Conservation (phyloP, 441 rosid genomes). For the Brassica hybrid region DNA sequence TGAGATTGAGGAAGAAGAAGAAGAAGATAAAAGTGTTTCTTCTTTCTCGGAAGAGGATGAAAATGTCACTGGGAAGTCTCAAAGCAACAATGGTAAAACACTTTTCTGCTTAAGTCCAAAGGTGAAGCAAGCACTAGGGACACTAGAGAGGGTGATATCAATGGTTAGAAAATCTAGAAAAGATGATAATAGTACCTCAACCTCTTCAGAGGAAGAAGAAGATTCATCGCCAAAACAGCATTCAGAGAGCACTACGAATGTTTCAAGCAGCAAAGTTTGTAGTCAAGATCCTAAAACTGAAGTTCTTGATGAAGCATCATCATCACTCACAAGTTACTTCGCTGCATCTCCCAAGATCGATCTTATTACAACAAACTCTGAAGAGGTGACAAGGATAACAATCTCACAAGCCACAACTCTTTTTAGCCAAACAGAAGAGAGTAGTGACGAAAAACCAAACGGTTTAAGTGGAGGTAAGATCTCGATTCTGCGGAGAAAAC, state of each 20-base stretch:
- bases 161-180: constrained; percentile 56
- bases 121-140: constrained; percentile 80
- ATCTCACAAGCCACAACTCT: constrained; percentile 32
- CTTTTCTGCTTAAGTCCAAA: constrained; percentile 56
- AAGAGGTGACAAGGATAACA: constrained; percentile 38
- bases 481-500: constrained; percentile 36
- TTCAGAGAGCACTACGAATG: constrained; percentile 17
- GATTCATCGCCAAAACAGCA: constrained; percentile 25
- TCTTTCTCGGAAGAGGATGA: constrained; percentile 27
- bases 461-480: constrained; percentile 42
- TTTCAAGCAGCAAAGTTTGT: constrained; percentile 42
- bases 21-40: constrained; percentile 22
- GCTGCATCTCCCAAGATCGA: constrained; percentile 55
- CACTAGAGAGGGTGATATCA: constrained; percentile 69
- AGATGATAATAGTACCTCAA: constrained; percentile 32
- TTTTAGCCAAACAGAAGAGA: constrained; percentile 23
- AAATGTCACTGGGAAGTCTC: constrained; percentile 18
- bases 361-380: constrained; percentile 32
- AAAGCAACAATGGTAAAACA: constrained; percentile 38
- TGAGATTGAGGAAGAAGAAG: constrained; percentile 75
- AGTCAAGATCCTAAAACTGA: constrained; percentile 44
- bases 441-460: constrained; percentile 32
- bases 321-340: constrained; percentile 42
- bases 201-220: constrained; percentile 33
- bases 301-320: constrained; percentile 41